Conservation (phyloP, 2,329 filamentous ascomycete species). For the Onygena corvina region DNA sequence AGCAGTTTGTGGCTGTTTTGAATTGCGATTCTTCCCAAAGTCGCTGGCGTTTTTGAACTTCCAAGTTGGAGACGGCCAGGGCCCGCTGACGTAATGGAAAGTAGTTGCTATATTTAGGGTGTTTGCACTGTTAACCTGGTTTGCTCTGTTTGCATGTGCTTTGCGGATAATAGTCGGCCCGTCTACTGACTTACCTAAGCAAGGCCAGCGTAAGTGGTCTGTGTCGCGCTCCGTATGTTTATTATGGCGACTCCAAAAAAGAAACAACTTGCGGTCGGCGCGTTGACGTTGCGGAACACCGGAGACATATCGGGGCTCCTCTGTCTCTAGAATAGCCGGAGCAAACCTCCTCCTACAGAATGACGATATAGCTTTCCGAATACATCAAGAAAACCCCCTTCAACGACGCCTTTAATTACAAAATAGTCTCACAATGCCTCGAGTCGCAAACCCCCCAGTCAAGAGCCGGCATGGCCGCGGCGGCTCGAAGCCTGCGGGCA, state of each 20-base stretch:
- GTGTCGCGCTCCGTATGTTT: slow-evolving; percentile 28
- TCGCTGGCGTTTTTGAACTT: background rate
- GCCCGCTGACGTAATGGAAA: background rate
- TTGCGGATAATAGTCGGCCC: background rate
- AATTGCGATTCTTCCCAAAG: too few relatives aligned
- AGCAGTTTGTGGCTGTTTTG: background rate
- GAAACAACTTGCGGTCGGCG: background rate
- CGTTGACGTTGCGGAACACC: background rate
- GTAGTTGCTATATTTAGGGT: background rate
- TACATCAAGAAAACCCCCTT: background rate
- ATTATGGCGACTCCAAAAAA: slow-evolving; percentile 20
- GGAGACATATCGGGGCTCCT: background rate
- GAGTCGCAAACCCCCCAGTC: slow-evolving; percentile 39
- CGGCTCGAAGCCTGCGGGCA: slow-evolving; percentile 31
- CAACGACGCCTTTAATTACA: slow-evolving; percentile 1
- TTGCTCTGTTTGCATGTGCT: background rate
- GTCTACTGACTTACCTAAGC: background rate
- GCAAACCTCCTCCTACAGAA: background rate
- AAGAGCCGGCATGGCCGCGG: slow-evolving; percentile 30
- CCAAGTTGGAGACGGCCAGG: background rate
- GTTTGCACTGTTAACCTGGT: background rate
- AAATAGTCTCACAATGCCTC: slow-evolving; percentile 39
- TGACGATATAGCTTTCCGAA: background rate
- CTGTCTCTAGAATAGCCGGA: background rate
- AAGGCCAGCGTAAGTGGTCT: slow-evolving; percentile 18